Base-by-base conservation (phyloP, 2,329 filamentous ascomycete species). In the Ophiocordyceps camponoti-rufipedis region DNA sequence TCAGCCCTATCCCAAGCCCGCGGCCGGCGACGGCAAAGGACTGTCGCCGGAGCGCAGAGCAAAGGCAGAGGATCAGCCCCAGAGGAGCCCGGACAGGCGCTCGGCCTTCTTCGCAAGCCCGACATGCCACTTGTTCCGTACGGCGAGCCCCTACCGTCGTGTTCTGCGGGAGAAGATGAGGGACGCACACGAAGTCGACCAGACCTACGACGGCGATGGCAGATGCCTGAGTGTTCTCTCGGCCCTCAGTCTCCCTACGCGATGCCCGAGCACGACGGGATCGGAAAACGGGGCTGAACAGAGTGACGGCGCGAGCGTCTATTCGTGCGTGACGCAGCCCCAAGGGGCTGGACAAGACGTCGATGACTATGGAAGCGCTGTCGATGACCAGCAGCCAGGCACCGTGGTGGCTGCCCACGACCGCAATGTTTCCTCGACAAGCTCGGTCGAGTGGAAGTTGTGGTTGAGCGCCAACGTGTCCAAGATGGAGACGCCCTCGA, bases 61-160 rank as follows among this genome's bases (percentile, higher is more conserved):
- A 11, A 40, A 33, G 23, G n/a, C 41, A 43, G 33, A 54, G n/a
- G 29, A 49, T 29, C 50, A 55, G 19, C 48, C 51, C 2, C 48
- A 51, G 2, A 61, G 54, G 40, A 51, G 58, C 0, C 48, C 68
- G 6, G 60, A 68, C 44, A 61, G 65, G 19, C 67, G 62, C 47
- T 71, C 70, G 1, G 66, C 64, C 0, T 71, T 74, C 50, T 73
- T 73, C 50, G 69, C 66, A 1, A 75, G 71, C 41, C 68, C 69
- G 2, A 58, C 63, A 1, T 66, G 64, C 14, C 68, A 72, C 48
- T 57, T 75, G 1, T 74, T 76, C 48, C 65, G 72, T 28, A 70
- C 71, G 1, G 60, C 65, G 28, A 78, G 73, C 45, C 72, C 74
- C 0, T 80, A 71, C 50, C 68, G 74, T 3, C 68, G 68, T 28